These are phyloP conservation scores for Corylus avellana DNA, from an alignment of 306 rosid genomes.

Conservation along the genomic window DNA sequence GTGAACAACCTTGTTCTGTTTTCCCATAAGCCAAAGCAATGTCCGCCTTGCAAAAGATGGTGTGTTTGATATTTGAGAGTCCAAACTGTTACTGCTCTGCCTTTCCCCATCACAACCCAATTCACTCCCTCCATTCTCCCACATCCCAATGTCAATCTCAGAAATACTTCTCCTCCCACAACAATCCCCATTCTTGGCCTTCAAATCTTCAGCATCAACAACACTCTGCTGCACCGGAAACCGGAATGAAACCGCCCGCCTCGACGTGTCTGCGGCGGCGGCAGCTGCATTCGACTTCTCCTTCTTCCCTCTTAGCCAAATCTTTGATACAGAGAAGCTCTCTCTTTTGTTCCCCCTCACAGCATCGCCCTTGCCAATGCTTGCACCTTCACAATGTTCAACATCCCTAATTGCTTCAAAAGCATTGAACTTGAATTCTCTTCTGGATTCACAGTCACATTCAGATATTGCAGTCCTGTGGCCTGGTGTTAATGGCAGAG, in stretches of 20 bases:
- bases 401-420: constrained; percentile 33
- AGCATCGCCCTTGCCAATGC: constrained; percentile 21
- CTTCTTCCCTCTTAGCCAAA: constrained; percentile 76
- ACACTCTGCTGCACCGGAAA: constrained; percentile 45
- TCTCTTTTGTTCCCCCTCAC: constrained; percentile 50
- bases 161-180: constrained; percentile 57
- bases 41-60: constrained; percentile 91
- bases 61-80: constrained; percentile 66
- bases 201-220: constrained; percentile 37
- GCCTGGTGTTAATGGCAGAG: constrained; percentile 65
- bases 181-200: constrained; percentile 38
- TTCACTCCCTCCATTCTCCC: constrained; percentile 72
- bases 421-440: constrained; percentile 67
- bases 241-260: constrained; percentile 76
- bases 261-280: constrained; percentile 35
- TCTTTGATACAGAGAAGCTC: constrained; percentile 79
- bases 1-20: constrained; percentile 86
- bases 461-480: constrained; percentile 78
- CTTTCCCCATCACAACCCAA: constrained; percentile 57
- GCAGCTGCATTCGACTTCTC: constrained; percentile 26
- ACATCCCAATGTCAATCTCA: constrained; percentile 50
- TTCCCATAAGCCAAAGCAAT: constrained; percentile 87
- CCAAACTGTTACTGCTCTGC: constrained; percentile 71
- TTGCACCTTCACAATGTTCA: constrained; percentile 23
- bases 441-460: constrained; percentile 72